These are phyloP conservation scores for Pseudofabraea citricarpa DNA, from an alignment of 2,329 filamentous ascomycete species.

Conservation along the genomic window DNA sequence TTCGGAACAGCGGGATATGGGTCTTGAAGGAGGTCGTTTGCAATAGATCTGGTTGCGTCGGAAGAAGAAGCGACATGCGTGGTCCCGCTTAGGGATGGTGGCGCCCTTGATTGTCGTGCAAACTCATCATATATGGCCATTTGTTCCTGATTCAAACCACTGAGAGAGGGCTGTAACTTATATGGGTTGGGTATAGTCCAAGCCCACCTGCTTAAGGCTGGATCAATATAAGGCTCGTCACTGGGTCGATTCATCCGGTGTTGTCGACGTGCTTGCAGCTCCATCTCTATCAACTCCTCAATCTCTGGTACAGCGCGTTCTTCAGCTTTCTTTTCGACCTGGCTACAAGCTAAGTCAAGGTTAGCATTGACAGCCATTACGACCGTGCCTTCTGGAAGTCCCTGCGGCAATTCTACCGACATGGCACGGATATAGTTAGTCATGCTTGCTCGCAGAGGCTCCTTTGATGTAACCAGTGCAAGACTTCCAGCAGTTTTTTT, in stretches of 20 bases:
- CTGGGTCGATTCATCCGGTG: conserved; percentile 66
- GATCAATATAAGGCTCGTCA: conserved; percentile 80
- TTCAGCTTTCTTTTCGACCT: conserved; percentile 94
- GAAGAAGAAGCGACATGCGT: conserved; percentile 53
- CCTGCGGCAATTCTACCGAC: conserved; percentile 65
- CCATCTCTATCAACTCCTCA: conserved; percentile 82
- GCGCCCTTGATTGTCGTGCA: conserved; percentile 71
- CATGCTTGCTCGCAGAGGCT: conserved; percentile 92
- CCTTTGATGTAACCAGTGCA: conserved; percentile 96
- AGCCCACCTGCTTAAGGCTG: conserved; percentile 81
- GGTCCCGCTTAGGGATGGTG: conserved; percentile 48
- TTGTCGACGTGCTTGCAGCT: conserved; percentile 71
- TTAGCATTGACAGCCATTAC: conserved; percentile 99
- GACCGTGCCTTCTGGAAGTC: conserved; percentile 88
- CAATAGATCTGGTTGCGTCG: conserved; percentile 55
- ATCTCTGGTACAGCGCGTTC: conserved; percentile 91
- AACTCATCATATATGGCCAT: conserved; percentile 97
- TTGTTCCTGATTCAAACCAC: conserved; percentile 84
- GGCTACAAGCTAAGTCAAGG: conserved; percentile 83
- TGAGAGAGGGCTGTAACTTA: conserved; percentile 66
- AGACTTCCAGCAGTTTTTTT: conserved; percentile 91
- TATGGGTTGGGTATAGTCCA: conserved; percentile 92
- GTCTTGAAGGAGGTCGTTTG: conserved; percentile 61
- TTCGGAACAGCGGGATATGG: conserved; percentile 53
- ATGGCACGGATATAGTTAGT: conserved; percentile 86